Base-by-base conservation (phyloP, 306 rosid species). In the Quercus agrifolia region DNA sequence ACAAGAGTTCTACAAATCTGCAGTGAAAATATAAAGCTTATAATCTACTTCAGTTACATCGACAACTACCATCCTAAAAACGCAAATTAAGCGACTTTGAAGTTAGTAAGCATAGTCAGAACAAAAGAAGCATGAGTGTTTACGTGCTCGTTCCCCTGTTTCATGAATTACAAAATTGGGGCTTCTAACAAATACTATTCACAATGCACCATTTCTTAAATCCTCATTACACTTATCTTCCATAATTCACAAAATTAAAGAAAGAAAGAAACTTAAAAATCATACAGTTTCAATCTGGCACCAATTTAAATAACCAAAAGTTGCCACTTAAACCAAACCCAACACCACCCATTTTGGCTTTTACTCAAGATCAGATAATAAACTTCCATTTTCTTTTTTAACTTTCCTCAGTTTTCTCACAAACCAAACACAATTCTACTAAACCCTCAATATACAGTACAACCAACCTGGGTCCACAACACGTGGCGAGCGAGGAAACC, bases 391-490 rank as follows among this genome's bases (percentile, higher is more conserved):
- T 14, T 18, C 41, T 6, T 31, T 17, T 4, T 41, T 41, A 41
- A 49, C 28, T 54, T 28, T 74, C 35, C 70, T 54, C 28, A 18
- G 69, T 28, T 72, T 61, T 66, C 67, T 73, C 17, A 30, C 35
- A 59, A 80, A 79, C 21, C 87, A 77, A 67, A 49, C 46, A 23
- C 66, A 6, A 30, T 68, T 77, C 73, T 57, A 56, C 27, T 18
- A 4, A 49, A 19, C 71, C 70, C 61, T 62, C 81, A 14, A 25
- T 74, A 14, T 18, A 44, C 25, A 73, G 23, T 18, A 10, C 76
- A 67, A 89, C 95, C 64, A 80, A 95, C 99, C 98, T 96, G 76
- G 99, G 99, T 83, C 99, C 99, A 79, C 99, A 96, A 74, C 99
- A 96, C 3, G 98, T 96, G 69, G 99, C 99, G 70, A 96, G 97